Evolutionary conservation across 139 green algal genomes (phyloP).

Genomic region (Asterochloris sp.): DNA sequence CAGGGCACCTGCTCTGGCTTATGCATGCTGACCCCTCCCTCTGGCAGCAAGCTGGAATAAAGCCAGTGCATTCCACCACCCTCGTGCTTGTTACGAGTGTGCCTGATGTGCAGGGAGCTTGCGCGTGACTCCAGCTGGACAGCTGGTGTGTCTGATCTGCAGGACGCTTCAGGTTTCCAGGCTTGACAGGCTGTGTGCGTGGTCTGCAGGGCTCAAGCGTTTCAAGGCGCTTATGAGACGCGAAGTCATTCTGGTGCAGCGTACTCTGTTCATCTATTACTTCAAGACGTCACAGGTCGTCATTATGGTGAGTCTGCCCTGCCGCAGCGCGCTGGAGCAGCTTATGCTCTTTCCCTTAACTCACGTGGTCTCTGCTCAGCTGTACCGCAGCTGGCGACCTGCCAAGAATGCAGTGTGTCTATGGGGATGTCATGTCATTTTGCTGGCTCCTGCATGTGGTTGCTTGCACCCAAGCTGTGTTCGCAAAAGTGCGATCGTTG

Average conservation of each 20-base stretch:
- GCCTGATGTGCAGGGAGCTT: not conserved
- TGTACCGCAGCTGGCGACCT: too few relatives aligned
- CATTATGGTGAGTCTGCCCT: not conserved
- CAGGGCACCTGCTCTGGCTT: too few relatives aligned
- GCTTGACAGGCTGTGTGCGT: not conserved
- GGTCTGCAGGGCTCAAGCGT: not conserved
- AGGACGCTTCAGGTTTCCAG: not conserved
- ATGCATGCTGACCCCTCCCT: too few relatives aligned
- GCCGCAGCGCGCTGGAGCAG: too few relatives aligned
- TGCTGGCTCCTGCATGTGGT: too few relatives aligned
- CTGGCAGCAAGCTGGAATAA: too few relatives aligned
- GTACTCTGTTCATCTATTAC: conserved; percentile 15
- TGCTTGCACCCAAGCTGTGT: not conserved
- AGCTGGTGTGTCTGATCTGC: not conserved
- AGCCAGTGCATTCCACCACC: too few relatives aligned
- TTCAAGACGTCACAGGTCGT: conserved; percentile 19
- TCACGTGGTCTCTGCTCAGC: not conserved
- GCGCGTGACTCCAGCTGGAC: not conserved
- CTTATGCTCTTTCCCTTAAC: not conserved
- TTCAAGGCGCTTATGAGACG: conserved; percentile 14
- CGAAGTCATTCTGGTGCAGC: conserved; percentile 18
- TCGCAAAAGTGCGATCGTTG: not conserved
- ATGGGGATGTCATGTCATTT: too few relatives aligned
- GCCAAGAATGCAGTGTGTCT: too few relatives aligned
- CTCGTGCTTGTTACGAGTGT: not conserved